A percentile compares a stretch with the other conserved stretches of the same genome.
Conservation (phyloP, 768 basidiomycete species). For the Macrolepiota fuliginosa region DNA sequence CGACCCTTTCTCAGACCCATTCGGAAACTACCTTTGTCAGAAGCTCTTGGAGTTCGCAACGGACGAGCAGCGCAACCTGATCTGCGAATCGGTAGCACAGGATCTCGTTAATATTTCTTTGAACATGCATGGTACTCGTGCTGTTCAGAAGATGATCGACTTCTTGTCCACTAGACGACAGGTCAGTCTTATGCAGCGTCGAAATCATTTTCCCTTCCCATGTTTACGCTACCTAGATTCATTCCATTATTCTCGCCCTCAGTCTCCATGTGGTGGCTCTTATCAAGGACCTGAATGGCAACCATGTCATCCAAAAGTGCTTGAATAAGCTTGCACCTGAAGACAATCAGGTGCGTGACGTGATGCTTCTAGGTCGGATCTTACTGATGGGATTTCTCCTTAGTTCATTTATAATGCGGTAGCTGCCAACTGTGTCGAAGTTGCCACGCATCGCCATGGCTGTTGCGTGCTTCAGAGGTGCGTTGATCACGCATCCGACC, state of each 20-base stretch:
- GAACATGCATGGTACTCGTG: slow-evolving; percentile 99
- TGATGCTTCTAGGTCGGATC: not conserved
- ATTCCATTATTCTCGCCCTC: slow-evolving; percentile 93
- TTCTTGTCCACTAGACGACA: slow-evolving; percentile 94
- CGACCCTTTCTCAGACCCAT: slow-evolving; percentile 65
- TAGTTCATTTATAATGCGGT: slow-evolving; percentile 99
- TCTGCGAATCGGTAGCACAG: slow-evolving; percentile 96
- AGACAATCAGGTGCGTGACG: slow-evolving; percentile 82
- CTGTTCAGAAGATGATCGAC: slow-evolving; percentile 99
- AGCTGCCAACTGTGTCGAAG: slow-evolving; percentile 97
- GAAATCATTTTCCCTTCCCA: slow-evolving; percentile 20
- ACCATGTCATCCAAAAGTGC: slow-evolving; percentile 99
- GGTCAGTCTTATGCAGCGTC: slow-evolving; percentile 47
- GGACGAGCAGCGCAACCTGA: slow-evolving; percentile 94
- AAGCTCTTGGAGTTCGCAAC: slow-evolving; percentile 96
- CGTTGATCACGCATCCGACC: slow-evolving; percentile 96
- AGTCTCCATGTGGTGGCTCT: slow-evolving; percentile 97
- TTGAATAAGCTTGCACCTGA: slow-evolving; percentile 97
- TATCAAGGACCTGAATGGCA: slow-evolving; percentile 98
- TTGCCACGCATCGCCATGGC: slow-evolving; percentile 96
- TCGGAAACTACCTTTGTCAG: slow-evolving; percentile 99
- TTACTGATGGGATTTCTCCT: not conserved
- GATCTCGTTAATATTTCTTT: slow-evolving; percentile 97
- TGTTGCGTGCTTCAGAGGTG: slow-evolving; percentile 98
- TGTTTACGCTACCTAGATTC: slow-evolving; percentile 71